phyloP scores from a whole-genome alignment of 1,284 basidiomycete genomes.

The Puccinia sorghi region DNA sequence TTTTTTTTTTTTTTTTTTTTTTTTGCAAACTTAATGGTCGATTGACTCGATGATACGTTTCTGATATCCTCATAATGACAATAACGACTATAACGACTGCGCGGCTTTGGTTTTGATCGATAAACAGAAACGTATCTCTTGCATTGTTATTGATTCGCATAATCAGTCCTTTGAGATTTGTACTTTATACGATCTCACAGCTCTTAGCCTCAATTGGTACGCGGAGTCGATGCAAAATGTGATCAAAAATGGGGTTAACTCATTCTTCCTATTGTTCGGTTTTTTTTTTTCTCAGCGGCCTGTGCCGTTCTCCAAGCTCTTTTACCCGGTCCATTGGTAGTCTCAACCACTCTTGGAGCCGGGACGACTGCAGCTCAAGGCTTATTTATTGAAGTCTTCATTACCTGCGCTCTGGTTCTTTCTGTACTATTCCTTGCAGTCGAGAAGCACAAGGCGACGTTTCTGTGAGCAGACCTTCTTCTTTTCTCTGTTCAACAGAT shows the following conservation, averaged over 20 bases:
- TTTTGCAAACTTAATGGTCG: background rate
- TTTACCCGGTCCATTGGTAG: conserved; percentile 23
- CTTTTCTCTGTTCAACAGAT: conserved; percentile 61
- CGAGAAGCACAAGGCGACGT: conserved; percentile 33
- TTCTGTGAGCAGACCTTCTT: conserved; percentile 57
- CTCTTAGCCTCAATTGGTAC: conserved; percentile 39
- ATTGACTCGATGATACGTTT: background rate
- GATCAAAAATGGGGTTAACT: no score
- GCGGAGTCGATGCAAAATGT: background rate
- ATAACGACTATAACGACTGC: background rate
- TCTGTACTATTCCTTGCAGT: conserved; percentile 39
- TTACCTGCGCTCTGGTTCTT: conserved; percentile 30
- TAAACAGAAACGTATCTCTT: conserved; percentile 65
- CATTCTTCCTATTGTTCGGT: background rate
- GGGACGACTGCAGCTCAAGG: conserved; percentile 32
- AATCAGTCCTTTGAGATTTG: conserved; percentile 66
- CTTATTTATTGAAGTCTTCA: conserved; percentile 40
- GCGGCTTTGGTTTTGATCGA: background rate
- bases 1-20: no score
- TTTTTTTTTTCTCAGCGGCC: conserved; percentile 15
- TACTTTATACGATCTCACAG: conserved; percentile 68
- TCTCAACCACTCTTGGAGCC: conserved; percentile 37
- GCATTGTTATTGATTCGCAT: conserved; percentile 67
- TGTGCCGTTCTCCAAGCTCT: conserved; percentile 19
- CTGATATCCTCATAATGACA: background rate